Conservation (phyloP, 2,329 filamentous ascomycete species). For the Cercospora janseana region DNA sequence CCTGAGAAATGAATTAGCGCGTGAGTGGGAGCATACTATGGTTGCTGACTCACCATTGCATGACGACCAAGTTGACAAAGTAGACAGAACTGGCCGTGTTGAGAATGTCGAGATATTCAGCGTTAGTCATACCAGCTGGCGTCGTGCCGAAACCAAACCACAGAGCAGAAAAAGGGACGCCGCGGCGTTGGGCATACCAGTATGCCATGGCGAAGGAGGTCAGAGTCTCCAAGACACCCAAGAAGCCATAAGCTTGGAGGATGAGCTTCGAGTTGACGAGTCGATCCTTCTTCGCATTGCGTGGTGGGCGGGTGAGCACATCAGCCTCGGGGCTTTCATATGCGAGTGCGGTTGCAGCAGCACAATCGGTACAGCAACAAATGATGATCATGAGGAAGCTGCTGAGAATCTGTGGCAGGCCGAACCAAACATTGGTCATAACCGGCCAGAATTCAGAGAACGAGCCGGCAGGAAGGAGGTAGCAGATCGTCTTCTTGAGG, state of each 20-base stretch:
- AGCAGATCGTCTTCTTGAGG: slow-evolving; percentile 73
- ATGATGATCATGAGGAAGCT: slow-evolving; percentile 66
- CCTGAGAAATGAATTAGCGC: slow-evolving; percentile 43
- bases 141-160: slow-evolving; percentile 67
- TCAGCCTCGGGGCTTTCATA: slow-evolving; percentile 77
- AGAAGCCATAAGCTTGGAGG: slow-evolving; percentile 68
- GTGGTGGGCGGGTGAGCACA: slow-evolving; percentile 66
- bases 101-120: slow-evolving; percentile 55
- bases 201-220: slow-evolving; percentile 48
- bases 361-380: slow-evolving; percentile 72
- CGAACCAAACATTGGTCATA: slow-evolving; percentile 69
- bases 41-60: slow-evolving; percentile 47
- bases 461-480: slow-evolving; percentile 69
- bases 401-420: slow-evolving; percentile 69
- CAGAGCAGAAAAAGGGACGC: slow-evolving; percentile 63
- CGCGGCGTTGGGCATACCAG: slow-evolving; percentile 48
- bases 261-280: slow-evolving; percentile 73
- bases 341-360: slow-evolving; percentile 68
- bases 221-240: slow-evolving; percentile 56
- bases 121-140: slow-evolving; percentile 49
- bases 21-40: neutral
- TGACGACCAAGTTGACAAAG: slow-evolving; percentile 76
- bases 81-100: slow-evolving; percentile 71
- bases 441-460: slow-evolving; percentile 76
- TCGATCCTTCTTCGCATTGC: slow-evolving; percentile 66